Evolutionary conservation across 306 rosid species (phyloP).

Genomic region (Carpinus fangiana): DNA sequence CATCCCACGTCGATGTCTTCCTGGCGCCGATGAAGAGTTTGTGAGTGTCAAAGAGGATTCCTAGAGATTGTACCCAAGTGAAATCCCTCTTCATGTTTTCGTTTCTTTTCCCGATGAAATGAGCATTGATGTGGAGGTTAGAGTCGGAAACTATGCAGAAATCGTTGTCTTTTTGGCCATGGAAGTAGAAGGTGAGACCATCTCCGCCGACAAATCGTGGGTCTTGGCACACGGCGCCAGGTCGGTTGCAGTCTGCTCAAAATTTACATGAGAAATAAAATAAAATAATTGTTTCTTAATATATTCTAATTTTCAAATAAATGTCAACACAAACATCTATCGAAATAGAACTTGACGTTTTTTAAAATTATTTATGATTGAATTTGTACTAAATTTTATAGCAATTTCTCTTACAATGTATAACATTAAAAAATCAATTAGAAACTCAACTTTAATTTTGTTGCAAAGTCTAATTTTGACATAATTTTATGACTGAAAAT

Average conservation of each 20-base stretch:
- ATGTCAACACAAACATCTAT: too few species aligned
- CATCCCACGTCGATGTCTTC: conserved; percentile 25
- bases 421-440: too few species aligned
- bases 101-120: conserved; percentile 31
- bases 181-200: conserved; percentile 58
- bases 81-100: conserved; percentile 49
- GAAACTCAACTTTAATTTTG: too few species aligned
- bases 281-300: too few species aligned
- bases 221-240: conserved; percentile 42
- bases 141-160: conserved; percentile 38
- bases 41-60: conserved; percentile 33
- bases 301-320: too few species aligned
- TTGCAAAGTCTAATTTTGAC: too few species aligned
- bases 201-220: conserved; percentile 65
- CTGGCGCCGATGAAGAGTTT: conserved; percentile 31
- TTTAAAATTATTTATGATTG: too few species aligned
- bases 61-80: conserved; percentile 51
- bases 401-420: too few species aligned
- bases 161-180: conserved; percentile 32
- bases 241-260: conserved; percentile 31
- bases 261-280: too few species aligned
- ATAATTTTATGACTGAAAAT: too few species aligned
- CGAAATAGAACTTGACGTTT: too few species aligned
- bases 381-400: too few species aligned
- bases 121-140: conserved; percentile 42